Evolutionary conservation across 2,329 filamentous ascomycete species (phyloP).

Genomic region (Xylaria sp.): DNA sequence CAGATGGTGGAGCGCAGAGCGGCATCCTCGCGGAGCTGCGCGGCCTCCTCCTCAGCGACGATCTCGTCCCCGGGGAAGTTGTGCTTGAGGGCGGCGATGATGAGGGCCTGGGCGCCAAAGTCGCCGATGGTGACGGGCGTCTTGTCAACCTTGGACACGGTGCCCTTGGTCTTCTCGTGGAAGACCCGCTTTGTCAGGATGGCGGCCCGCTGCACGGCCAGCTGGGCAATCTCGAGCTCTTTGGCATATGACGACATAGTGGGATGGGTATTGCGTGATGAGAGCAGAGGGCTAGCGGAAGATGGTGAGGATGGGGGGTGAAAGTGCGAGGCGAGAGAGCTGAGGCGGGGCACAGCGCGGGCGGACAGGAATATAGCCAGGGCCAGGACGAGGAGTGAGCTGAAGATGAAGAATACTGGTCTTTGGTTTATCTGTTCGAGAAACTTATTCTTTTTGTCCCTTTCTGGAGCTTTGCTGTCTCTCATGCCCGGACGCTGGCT

Average conservation of each 20-base stretch:
- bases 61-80: conserved; percentile 92
- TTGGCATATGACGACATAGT: conserved; percentile 65
- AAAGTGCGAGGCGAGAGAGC: conserved; percentile 44
- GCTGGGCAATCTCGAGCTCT: conserved; percentile 77
- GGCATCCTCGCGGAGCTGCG: conserved; percentile 76
- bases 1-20: conserved; percentile 81
- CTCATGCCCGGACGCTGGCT: conserved; percentile 36
- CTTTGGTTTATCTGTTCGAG: conserved; percentile 22
- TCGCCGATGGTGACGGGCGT: conserved; percentile 98
- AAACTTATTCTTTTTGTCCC: conserved; percentile 2
- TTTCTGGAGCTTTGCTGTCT: conserved; percentile 26
- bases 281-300: conserved; percentile 13
- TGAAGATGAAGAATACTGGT: conserved; percentile 32
- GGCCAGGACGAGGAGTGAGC: conserved; percentile 41
- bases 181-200: conserved; percentile 81
- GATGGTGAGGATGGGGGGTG: conserved; percentile 29
- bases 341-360: conserved; percentile 47
- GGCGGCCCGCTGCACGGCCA: conserved; percentile 79
- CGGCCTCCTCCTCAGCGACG: conserved; percentile 94
- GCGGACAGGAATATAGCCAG: conserved; percentile 45
- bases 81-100: conserved; percentile 88
- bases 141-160: conserved; percentile 92
- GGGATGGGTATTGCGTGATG: conserved; percentile 36
- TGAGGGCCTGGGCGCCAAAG: conserved; percentile 96
- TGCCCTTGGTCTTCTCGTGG: conserved; percentile 92